These are phyloP conservation scores for Penicillium canescens DNA, from an alignment of 495 filamentous ascomycete genomes.

Conservation along the genomic window DNA sequence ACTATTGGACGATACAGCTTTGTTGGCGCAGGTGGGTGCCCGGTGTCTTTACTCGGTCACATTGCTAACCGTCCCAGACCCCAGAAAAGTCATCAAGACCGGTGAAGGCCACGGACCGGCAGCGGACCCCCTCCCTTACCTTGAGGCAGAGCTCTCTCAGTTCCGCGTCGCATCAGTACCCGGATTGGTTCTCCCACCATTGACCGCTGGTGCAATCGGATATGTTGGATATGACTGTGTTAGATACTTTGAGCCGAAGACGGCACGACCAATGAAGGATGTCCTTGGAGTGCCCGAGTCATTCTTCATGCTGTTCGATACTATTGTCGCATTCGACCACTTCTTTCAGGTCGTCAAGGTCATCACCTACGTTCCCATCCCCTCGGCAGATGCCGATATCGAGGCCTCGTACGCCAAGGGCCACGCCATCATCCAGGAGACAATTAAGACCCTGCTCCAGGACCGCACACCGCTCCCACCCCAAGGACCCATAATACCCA, in stretches of 20 bases:
- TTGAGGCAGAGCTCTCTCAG: conserved; percentile 76
- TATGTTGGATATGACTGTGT: conserved; percentile 98
- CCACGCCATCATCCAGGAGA: conserved; percentile 57
- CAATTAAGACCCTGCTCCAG: conserved; percentile 66
- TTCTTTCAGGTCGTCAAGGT: conserved; percentile 91
- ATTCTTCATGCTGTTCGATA: conserved; percentile 97
- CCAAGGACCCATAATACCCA: conserved; percentile 67
- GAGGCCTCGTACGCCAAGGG: conserved; percentile 65
- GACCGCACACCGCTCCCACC: conserved; percentile 76
- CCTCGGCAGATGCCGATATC: conserved; percentile 49
- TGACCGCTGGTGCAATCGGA: conserved; percentile 90
- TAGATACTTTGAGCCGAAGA: conserved; percentile 95
- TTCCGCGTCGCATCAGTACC: conserved; percentile 79
- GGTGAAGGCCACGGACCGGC: conserved; percentile 83
- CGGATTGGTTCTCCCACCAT: conserved; percentile 72
- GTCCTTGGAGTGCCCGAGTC: conserved; percentile 85
- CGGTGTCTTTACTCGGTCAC: conserved; percentile 7
- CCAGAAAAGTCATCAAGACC: conserved; percentile 82
- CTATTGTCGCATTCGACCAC: conserved; percentile 91
- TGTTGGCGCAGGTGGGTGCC: conserved; percentile 72
- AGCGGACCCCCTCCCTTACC: conserved; percentile 75
- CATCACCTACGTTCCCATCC: conserved; percentile 76
- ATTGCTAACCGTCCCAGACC: conserved; percentile 49
- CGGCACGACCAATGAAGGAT: conserved; percentile 82
- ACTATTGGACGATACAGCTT: conserved; percentile 94